phyloP scores from a whole-genome alignment of 1,284 basidiomycete species.

The Phellopilus nigrolimitatus region DNA sequence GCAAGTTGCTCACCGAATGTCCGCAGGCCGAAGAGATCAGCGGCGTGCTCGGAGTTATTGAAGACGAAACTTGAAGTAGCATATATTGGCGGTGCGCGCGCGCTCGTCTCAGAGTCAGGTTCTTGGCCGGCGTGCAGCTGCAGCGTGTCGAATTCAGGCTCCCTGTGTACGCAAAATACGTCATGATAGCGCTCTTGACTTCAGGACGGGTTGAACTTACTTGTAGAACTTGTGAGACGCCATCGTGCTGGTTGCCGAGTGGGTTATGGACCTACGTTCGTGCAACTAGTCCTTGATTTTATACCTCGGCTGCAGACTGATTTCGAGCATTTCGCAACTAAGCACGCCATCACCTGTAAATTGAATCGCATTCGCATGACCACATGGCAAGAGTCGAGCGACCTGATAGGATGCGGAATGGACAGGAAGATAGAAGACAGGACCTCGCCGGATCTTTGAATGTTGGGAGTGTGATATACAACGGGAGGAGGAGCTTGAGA shows the following conservation, averaged over 20 bases:
- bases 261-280: background rate
- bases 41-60: conserved; percentile 81
- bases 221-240: conserved; percentile 18
- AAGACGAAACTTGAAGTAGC: conserved; percentile 76
- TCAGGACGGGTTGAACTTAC: conserved; percentile 9
- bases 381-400: too few relatives aligned
- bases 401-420: too few relatives aligned
- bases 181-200: too few relatives aligned
- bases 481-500: too few relatives aligned
- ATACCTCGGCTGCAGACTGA: too few relatives aligned
- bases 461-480: too few relatives aligned
- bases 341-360: too few relatives aligned
- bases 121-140: conserved; percentile 81
- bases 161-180: conserved; percentile 35
- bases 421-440: too few relatives aligned
- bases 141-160: conserved; percentile 76
- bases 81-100: conserved; percentile 83
- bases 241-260: conserved; percentile 2
- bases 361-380: too few relatives aligned
- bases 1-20: conserved; percentile 11
- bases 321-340: too few relatives aligned
- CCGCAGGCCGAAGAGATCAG: conserved; percentile 77
- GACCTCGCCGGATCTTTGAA: too few relatives aligned
- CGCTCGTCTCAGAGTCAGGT: conserved; percentile 67
- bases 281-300: too few relatives aligned